Evolutionary conservation across 805 yeast genomes (phyloP), one percentile per base, ranked within the genome.

Genomic region (Debaryomyces tyrocola): DNA sequence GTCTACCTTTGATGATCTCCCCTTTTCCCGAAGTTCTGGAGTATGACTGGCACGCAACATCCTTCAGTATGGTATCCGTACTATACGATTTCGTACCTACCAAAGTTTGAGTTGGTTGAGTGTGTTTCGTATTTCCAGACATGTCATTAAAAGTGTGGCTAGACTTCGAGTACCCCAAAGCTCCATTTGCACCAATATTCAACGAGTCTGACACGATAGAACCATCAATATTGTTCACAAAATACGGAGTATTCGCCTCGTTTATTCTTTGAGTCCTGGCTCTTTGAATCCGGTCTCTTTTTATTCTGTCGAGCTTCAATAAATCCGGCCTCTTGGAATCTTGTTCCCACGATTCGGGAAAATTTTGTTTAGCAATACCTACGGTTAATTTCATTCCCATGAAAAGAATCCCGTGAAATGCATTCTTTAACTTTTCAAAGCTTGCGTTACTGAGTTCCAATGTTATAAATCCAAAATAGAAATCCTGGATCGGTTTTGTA

Each of bases 311-410:
- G 2, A 37, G 29, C 34, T 60, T 52, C 9, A 63, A 62, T 1
- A 56, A 45, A 31, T 69, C 76, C 34, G 78, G 78, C 37, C 78
- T 63, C 10, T 61, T 64, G 27, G 62, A 49, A 51, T 83, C 84
- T 38, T 62, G 59, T 27, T 65, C 63, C 84, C 84, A 77, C n/a
- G 38, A 7, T 35, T 35, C 24, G 8, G 38, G 20, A 35, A 67
- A 86, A 37, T 70, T 70, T 0, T 82, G 82, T 53, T 76, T 80
- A 3, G 97, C 97, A 38, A 68, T 62, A 43, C 77, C 81, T 8
- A 92, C 66, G 2, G 73, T 70, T 31, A 92, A 63, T 44, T 76
- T 80, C 20, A 85, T 74, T 2, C 96, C 96, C 75, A 87, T 89
- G 66, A 77, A 92, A 20, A 77, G 78, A 1, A 85, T 79, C 27